These are phyloP conservation scores for Geotrichum bryndzae DNA, from an alignment of 1,139 yeast genomes.

Conservation along the genomic window DNA sequence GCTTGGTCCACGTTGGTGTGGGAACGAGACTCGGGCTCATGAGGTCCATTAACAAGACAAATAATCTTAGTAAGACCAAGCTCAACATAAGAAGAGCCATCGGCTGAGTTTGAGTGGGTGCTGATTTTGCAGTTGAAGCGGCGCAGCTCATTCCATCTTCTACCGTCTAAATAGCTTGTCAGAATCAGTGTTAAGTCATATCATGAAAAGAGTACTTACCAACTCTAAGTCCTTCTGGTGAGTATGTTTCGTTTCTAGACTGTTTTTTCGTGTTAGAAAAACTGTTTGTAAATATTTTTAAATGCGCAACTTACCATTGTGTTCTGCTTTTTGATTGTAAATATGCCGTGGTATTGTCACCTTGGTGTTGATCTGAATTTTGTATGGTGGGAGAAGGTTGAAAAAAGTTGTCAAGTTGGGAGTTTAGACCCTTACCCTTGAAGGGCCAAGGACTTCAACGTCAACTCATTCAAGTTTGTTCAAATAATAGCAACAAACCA, in stretches of 20 bases:
- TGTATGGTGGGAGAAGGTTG: background rate
- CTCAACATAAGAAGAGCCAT: constrained; percentile 88
- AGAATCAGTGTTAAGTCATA: background rate
- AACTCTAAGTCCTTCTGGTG: constrained; percentile 87
- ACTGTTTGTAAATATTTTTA: background rate
- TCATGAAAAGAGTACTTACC: constrained; percentile 19
- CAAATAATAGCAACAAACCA: too few relatives aligned
- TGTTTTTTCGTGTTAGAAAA: background rate
- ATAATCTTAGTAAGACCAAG: constrained; percentile 89
- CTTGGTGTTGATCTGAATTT: background rate
- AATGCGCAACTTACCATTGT: background rate
- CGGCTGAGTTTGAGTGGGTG: constrained; percentile 83
- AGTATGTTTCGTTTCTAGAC: constrained; percentile 74
- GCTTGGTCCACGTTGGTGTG: constrained; percentile 44
- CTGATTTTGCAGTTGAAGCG: constrained; percentile 73
- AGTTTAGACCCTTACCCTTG: background rate
- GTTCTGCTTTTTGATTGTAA: background rate
- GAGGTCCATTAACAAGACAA: constrained; percentile 84
- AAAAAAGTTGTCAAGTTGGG: background rate
- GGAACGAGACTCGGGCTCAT: constrained; percentile 57
- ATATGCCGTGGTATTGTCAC: background rate
- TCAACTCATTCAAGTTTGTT: background rate
- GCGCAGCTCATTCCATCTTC: constrained; percentile 91
- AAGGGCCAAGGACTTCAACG: too few relatives aligned
- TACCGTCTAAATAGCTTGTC: constrained; percentile 51